Base-by-base conservation (phyloP, 495 filamentous ascomycete genomes). In the Chaetomidium leptoderma region DNA sequence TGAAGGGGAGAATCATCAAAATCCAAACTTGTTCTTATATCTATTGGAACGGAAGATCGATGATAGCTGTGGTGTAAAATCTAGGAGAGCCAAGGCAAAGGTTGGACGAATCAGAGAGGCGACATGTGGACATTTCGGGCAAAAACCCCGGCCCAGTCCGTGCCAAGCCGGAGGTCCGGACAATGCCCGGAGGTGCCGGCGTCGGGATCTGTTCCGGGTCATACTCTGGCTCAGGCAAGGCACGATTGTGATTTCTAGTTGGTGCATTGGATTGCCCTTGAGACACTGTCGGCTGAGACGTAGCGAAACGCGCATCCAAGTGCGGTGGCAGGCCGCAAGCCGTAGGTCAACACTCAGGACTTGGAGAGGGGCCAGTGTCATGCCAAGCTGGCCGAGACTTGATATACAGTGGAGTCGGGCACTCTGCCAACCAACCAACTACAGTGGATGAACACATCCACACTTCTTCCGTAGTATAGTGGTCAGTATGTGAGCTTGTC, bases 401-500 rank as follows among this genome's bases (percentile, higher is more conserved):
- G 6, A 53, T 53, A 59, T 10, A 46, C 29, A 4, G 3, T 3
- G 27, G 26, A n/a, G 8, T 8, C 43, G 9, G 10, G 0, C 8
- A 0, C 4, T 0, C 33, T 8, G 7, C 50, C 43, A 53, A 60
- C 33, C 49, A 53, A 55, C 49, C 43, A 33, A 32, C 57, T 60
- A 60, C 57, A 26, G 37, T 39, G 43, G 57, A 40, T 60, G 57
- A 24, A 7, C 33, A 60, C 57, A 60, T 40, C 49, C 43, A 39
- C 42, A 49, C 43, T 2, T 60, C 57, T 55, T 59, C 57, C 57
- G 57, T 59, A 59, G 57, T 59, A 59, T 59, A 59, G 57, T 59
- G 57, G 57, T 59, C 42, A 59, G 57, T 59, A 59, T 59, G 49
- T 59, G 57, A 59, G 57, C 57, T 59, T 59, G 57, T 59, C 57